Evolutionary conservation across 441 rosid genomes (phyloP).

Genomic region (Manihot esculenta): DNA sequence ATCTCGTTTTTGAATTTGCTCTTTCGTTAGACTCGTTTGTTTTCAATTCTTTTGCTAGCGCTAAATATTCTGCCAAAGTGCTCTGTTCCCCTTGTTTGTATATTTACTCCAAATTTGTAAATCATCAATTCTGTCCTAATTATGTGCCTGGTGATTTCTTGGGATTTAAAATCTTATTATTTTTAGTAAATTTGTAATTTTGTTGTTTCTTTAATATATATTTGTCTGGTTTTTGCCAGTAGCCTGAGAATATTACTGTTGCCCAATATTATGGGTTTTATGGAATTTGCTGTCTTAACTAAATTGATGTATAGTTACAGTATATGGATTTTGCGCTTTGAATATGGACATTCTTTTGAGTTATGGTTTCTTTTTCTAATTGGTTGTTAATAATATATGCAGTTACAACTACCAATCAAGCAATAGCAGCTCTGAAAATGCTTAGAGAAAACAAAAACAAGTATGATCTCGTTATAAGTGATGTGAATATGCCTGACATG

Average conservation of each 20-base stretch:
- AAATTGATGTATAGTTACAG: neutral
- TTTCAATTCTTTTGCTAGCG: too few species aligned
- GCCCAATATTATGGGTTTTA: neutral
- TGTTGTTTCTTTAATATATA: neutral
- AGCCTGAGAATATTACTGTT: neutral
- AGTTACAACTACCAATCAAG: conserved; percentile 86
- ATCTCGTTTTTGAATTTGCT: neutral
- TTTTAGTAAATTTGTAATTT: neutral
- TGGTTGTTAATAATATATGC: conserved; percentile 25
- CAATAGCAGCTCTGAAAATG: conserved; percentile 65
- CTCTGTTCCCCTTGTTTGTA: conserved; percentile 6
- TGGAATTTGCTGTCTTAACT: neutral
- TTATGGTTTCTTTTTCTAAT: conserved; percentile 12
- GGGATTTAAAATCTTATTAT: neutral
- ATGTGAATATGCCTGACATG: conserved; percentile 97
- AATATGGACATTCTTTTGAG: neutral
- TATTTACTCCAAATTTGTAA: neutral
- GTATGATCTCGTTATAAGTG: conserved; percentile 90
- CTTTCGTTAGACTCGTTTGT: too few species aligned
- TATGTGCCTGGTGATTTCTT: neutral
- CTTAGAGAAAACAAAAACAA: conserved; percentile 73
- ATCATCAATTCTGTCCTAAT: neutral
- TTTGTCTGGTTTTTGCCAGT: neutral
- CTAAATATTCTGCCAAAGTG: neutral
- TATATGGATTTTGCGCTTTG: neutral